Evolutionary conservation across 805 yeast species (phyloP), one percentile per base, ranked within the genome.

Genomic region (Yamadazyma tumulicola): DNA sequence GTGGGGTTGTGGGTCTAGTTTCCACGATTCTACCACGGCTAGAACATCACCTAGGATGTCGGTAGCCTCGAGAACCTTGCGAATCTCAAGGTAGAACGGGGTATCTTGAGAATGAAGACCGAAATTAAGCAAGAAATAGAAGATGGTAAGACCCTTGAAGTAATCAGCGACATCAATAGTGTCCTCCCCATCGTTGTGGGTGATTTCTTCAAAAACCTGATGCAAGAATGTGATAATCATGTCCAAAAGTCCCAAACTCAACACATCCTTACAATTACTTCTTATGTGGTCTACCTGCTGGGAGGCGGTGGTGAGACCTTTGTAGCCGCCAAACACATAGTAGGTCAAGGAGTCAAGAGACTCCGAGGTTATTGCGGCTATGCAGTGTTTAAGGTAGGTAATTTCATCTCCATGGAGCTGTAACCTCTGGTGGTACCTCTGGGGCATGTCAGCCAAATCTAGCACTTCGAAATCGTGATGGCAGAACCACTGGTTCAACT

Each of bases 11-110:
- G 64, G 61, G 34, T 57, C 43, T 81, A 85, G 78, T 45, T 85
- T 72, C 85, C 91, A 81, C 28, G 69, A 61, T 42, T 81, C 89
- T 6, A 84, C 66, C 31, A 73, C 68, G 25, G 61, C 55, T 1
- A 77, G 57, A 5, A 85, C 42, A 11, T 53, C 53, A 1, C 63
- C 40, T 24, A 85, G 42, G 1, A 85, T 12, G 19, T 72, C 63
- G 0, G 56, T 32, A 2, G 64, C 47, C 3, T 42, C 45, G 5
- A 72, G 45, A n/a, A 31, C 36, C 0, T 35, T 35, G 14, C 44
- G 35, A 20, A 63, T 47, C 17, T 12, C 11, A 3, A 34, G 8
- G 18, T 21, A 31, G 26, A 25, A 13, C 12, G 21, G 22, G 10
- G 17, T 14, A 22, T 35, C 34, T 12, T 25, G 17, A 22, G 10